These are phyloP conservation scores for Termitomyces sp. DNA, from an alignment of 768 basidiomycete species.

Conservation along the genomic window DNA sequence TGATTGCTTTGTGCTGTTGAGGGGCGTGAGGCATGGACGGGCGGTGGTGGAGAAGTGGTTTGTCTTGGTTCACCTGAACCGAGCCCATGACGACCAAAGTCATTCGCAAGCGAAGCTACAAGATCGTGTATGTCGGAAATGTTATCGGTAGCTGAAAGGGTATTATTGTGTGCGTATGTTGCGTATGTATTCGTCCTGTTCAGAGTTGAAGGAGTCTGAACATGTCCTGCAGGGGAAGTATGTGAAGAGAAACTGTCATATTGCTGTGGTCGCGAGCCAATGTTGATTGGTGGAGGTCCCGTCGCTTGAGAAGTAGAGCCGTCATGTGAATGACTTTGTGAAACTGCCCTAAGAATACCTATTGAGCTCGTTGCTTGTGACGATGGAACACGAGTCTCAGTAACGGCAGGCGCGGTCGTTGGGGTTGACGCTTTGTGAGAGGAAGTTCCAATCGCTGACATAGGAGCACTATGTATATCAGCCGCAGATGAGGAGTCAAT, in stretches of 20 bases:
- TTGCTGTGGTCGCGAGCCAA: conserved; percentile 13
- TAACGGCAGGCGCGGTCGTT: neutral
- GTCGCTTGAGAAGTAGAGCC: conserved; percentile 5
- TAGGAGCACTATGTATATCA: conserved; percentile 1
- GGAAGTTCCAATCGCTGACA: conserved; percentile 5
- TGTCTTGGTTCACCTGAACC: conserved; percentile 15
- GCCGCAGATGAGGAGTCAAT: conserved; percentile 2
- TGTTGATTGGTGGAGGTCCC: conserved; percentile 12
- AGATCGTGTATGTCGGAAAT: conserved; percentile 16
- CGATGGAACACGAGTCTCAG: neutral
- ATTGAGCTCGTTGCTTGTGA: neutral
- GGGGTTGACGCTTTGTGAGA: neutral
- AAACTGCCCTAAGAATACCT: neutral
- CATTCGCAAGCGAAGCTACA: conserved; percentile 26
- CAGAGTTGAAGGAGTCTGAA: neutral
- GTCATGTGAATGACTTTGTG: neutral
- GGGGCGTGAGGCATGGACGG: conserved; percentile 28
- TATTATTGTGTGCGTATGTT: neutral
- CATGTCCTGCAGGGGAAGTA: neutral
- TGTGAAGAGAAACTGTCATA: neutral
- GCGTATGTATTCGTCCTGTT: conserved; percentile 2
- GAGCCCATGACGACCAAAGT: conserved; percentile 32
- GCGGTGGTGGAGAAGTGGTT: conserved; percentile 20
- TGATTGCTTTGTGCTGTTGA: conserved; percentile 11
- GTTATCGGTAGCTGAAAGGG: neutral